Conservation (phyloP, 2,329 filamentous ascomycete genomes). For the Diaporthe citrichinensis region DNA sequence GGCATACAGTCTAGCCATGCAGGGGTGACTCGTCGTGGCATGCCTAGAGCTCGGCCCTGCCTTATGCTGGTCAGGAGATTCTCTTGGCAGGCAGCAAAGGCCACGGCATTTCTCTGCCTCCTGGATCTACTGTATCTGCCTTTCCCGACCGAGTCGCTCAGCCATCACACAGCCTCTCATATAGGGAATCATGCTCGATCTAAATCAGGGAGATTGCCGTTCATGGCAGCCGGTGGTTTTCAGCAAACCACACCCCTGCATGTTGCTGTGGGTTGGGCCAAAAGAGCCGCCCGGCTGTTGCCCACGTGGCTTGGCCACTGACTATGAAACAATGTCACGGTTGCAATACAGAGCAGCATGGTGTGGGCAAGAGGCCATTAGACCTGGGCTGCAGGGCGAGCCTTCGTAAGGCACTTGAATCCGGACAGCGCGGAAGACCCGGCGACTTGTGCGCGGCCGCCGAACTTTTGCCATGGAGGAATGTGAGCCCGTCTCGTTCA, state of each 20-base stretch:
- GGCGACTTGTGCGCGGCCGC: background rate
- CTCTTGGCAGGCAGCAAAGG: background rate
- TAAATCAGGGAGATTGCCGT: background rate
- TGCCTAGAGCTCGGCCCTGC: slow-evolving; percentile 1
- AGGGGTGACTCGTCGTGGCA: background rate
- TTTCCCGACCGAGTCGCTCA: background rate
- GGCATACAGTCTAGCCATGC: background rate
- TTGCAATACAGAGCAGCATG: background rate
- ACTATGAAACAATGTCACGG: slow-evolving; percentile 18
- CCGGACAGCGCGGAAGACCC: background rate
- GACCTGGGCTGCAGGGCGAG: background rate
- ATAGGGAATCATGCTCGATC: background rate
- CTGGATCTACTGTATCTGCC: background rate
- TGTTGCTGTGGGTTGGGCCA: background rate
- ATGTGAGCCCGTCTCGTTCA: background rate
- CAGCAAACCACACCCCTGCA: background rate
- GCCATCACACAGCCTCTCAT: background rate
- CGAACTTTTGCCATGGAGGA: background rate
- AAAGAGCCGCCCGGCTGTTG: background rate
- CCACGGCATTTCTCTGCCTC: background rate
- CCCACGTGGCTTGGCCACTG: slow-evolving; percentile 10
- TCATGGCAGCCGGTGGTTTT: background rate
- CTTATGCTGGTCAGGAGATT: slow-evolving; percentile 6
- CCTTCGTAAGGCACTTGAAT: background rate
- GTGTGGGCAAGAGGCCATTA: background rate